Evolutionary conservation across 1,284 basidiomycete genomes (phyloP), one percentile per base, ranked within the genome.

Genomic region (Trametes versicolor): DNA sequence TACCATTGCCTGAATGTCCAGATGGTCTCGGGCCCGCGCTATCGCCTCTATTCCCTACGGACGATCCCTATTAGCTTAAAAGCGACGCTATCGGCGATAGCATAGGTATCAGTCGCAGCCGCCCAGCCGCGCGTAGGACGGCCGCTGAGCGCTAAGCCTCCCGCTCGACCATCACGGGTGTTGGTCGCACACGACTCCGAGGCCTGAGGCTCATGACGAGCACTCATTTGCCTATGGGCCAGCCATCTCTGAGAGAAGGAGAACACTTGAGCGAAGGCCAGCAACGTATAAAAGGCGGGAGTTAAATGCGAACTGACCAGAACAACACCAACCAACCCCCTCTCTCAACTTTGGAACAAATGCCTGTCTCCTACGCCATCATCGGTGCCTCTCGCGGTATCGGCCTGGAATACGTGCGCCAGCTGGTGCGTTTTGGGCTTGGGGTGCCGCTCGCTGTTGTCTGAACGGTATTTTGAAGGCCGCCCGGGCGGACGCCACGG

Each of bases 401-500:
- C 32, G 50, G 50, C 29, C 32, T 52, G 17, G 29, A 37, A 21
- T 52, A 29, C 32, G 32, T 52, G 2, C 34, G 50, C 19, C 50
- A 52, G 34, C 32, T 52, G 15, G 50, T 36, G 21, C 4, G 50
- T 36, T 25, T 10, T 27, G 25, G 19, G 2, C n/a, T 29, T 15
- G 25, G 2, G 4, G 13, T 25, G 25, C 13, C 3, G 48, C 13
- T 49, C 9, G 4, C 19, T 49, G 48, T 27, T 25, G 13, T 49
- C 53, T 56, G 34, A 54, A 41, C 2, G n/a, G 8, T 3, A 1
- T 15, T 37, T 25, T 4, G 27, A 17, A 65, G 53, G 60, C 64
- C n/a, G 50, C 36, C 2, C 60, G 64, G 39, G 15, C 64, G 6
- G 63, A 70, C 15, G 71, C 72, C 27, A 34, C 60, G 32, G 72